Evolutionary conservation across 352 stramenopile species (phyloP).

Genomic region (Globisporangium radiosum): DNA sequence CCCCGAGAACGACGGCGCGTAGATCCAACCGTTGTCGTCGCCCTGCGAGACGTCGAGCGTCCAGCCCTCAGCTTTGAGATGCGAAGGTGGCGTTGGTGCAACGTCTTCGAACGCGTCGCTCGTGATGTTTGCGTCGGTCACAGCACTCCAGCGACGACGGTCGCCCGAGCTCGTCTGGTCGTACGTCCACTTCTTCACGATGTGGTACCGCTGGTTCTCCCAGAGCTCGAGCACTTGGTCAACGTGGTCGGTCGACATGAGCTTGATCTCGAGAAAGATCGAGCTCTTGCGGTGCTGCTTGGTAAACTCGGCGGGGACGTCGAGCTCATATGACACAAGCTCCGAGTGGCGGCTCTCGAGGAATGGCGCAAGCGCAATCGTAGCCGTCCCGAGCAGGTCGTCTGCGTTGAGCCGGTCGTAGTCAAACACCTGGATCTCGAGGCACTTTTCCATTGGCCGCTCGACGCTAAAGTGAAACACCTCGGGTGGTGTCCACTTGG

Average conservation of each 20-base stretch:
- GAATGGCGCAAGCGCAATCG: constrained; percentile 44
- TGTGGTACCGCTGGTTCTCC: constrained; percentile 79
- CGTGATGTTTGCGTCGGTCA: constrained; percentile 50
- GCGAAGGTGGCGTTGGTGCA: constrained; percentile 47
- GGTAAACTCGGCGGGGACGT: constrained; percentile 37
- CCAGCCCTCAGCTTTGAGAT: constrained; percentile 62
- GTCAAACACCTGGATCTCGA: constrained; percentile 58
- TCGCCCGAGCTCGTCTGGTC: constrained; percentile 50
- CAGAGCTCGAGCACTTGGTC: constrained; percentile 73
- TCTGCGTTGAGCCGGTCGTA: constrained; percentile 55
- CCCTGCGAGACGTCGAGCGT: constrained; percentile 68
- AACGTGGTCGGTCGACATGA: constrained; percentile 37
- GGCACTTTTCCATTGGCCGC: constrained; percentile 44
- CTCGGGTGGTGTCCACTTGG: constrained; percentile 48
- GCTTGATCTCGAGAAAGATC: constrained; percentile 54
- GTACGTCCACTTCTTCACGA: constrained; percentile 72
- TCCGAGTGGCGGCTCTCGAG: constrained; percentile 40
- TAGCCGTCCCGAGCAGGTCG: constrained; percentile 46
- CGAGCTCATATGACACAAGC: constrained; percentile 47
- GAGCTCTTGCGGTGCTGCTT: constrained; percentile 54
- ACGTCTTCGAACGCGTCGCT: constrained; percentile 65
- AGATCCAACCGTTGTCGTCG: constrained; percentile 83
- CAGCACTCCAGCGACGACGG: constrained; percentile 63
- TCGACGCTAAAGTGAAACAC: constrained; percentile 61
- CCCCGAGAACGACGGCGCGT: constrained; percentile 65